Conservation (phyloP, 2,329 filamentous ascomycete genomes). For the Diplocarpon mali region DNA sequence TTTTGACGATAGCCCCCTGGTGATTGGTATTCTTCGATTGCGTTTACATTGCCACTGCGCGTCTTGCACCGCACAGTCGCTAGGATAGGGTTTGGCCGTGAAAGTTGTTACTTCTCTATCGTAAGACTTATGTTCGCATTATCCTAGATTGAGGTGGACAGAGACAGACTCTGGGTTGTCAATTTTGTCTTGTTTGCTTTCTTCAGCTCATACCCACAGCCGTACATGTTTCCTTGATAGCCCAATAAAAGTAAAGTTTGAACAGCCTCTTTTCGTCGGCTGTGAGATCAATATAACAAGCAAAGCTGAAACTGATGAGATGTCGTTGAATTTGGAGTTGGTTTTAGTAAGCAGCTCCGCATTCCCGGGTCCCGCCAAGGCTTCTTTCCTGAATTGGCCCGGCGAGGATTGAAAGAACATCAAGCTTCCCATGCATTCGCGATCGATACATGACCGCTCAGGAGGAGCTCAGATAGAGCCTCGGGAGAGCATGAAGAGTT, state of each 20-base stretch:
- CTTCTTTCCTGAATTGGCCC: too few species aligned
- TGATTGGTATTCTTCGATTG: background rate
- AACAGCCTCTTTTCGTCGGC: background rate
- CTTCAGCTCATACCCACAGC: too few species aligned
- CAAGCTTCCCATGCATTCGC: too few species aligned
- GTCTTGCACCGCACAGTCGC: constrained; percentile 4
- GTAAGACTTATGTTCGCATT: background rate
- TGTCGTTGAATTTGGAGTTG: too few species aligned
- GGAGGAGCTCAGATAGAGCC: too few species aligned
- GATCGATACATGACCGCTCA: too few species aligned
- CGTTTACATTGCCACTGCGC: constrained; percentile 1
- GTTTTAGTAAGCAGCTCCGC: too few species aligned
- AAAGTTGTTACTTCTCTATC: background rate
- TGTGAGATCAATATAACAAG: too few species aligned
- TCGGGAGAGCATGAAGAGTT: too few species aligned
- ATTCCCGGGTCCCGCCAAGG: too few species aligned
- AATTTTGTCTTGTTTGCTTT: background rate
- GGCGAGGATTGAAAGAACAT: too few species aligned
- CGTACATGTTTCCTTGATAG: background rate
- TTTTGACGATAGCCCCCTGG: background rate
- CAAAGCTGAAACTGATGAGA: too few species aligned
- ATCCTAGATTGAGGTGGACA: background rate
- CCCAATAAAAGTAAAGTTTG: background rate
- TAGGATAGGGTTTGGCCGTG: background rate
- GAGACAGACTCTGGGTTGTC: constrained; percentile 3